Percentiles rank a stretch among this genome's conserved stretches.
Evolutionary conservation across 2,329 filamentous ascomycete genomes (phyloP).

Genomic region (Neobulgaria alba): DNA sequence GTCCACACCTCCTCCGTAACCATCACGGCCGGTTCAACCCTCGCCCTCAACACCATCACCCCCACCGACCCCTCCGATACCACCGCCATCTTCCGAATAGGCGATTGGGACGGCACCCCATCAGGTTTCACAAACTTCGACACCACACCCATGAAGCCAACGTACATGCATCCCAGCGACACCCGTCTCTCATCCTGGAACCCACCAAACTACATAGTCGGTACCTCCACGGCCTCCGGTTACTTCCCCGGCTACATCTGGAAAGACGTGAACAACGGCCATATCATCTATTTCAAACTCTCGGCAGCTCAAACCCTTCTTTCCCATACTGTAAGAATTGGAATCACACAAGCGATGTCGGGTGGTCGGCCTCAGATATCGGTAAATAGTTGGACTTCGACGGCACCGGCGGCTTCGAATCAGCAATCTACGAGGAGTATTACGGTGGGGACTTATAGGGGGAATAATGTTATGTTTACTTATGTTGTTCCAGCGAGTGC

Average conservation of each 20-base stretch:
- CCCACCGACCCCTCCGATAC: slow-evolving; percentile 28
- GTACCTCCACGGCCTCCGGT: slow-evolving; percentile 27
- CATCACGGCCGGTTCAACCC: slow-evolving; percentile 40
- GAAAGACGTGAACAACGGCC: slow-evolving; percentile 34
- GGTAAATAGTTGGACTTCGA: slow-evolving; percentile 49
- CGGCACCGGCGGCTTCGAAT: no score
- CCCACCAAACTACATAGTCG: slow-evolving; percentile 24
- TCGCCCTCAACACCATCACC: slow-evolving; percentile 9
- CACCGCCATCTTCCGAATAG: slow-evolving; percentile 30
- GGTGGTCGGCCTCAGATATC: slow-evolving; percentile 47
- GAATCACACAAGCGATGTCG: slow-evolving; percentile 54
- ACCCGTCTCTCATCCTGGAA: slow-evolving; percentile 7
- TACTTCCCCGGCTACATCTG: slow-evolving; percentile 36
- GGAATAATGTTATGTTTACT: no score
- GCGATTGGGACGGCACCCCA: slow-evolving; percentile 31
- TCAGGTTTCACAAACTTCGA: slow-evolving; percentile 23
- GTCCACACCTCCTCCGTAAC: slow-evolving; percentile 41
- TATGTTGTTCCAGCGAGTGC: no score
- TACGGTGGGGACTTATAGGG: no score
- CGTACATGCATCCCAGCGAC: slow-evolving; percentile 27
- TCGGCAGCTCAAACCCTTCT: slow-evolving; percentile 39
- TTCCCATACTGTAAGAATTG: slow-evolving; percentile 47
- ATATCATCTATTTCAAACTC: slow-evolving; percentile 33
- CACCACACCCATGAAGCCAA: slow-evolving; percentile 20
- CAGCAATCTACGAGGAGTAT: no score